Conservation (phyloP, 192 early-diverging fungal species). For the Podila minutissima region DNA sequence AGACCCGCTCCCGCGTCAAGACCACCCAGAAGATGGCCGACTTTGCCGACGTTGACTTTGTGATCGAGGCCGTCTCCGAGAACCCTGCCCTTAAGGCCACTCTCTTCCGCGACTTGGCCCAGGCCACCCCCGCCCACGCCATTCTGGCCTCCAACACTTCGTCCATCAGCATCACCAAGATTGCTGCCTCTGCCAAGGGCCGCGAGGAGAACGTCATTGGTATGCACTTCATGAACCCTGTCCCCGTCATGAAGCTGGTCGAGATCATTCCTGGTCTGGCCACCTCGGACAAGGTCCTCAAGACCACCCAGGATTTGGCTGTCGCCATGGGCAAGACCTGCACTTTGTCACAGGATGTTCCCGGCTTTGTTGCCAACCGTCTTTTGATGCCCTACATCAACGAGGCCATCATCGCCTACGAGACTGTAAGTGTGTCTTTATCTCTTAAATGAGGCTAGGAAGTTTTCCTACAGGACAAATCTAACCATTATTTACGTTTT, state of each 20-base stretch:
- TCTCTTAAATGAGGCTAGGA: too few relatives aligned
- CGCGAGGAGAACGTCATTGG: slow-evolving; percentile 90
- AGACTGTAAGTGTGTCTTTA: slow-evolving; percentile 65
- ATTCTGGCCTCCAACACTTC: slow-evolving; percentile 98
- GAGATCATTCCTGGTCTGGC: slow-evolving; percentile 96
- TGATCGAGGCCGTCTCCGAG: slow-evolving; percentile 95
- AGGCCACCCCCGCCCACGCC: slow-evolving; percentile 68
- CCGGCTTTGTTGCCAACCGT: slow-evolving; percentile 98
- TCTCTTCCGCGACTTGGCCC: slow-evolving; percentile 82
- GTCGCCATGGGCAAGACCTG: slow-evolving; percentile 93
- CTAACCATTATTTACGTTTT: background rate
- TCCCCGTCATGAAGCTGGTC: slow-evolving; percentile 96
- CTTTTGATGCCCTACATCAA: slow-evolving; percentile 99
- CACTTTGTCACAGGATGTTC: slow-evolving; percentile 87
- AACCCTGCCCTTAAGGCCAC: slow-evolving; percentile 84
- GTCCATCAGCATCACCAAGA: slow-evolving; percentile 96
- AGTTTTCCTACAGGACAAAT: too few relatives aligned
- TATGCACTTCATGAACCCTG: slow-evolving; percentile 99
- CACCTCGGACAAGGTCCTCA: slow-evolving; percentile 77
- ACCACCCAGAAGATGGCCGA: slow-evolving; percentile 67
- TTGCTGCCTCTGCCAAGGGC: slow-evolving; percentile 88
- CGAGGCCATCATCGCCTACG: slow-evolving; percentile 89
- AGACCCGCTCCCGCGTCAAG: slow-evolving; percentile 69
- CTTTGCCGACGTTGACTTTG: slow-evolving; percentile 80
- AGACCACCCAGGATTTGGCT: slow-evolving; percentile 79